Percentiles rank a stretch among this genome's conserved stretches.
Conservation (phyloP, 225 moss, liverwort and hornwort genomes). For the Takakia lepidozioides region DNA sequence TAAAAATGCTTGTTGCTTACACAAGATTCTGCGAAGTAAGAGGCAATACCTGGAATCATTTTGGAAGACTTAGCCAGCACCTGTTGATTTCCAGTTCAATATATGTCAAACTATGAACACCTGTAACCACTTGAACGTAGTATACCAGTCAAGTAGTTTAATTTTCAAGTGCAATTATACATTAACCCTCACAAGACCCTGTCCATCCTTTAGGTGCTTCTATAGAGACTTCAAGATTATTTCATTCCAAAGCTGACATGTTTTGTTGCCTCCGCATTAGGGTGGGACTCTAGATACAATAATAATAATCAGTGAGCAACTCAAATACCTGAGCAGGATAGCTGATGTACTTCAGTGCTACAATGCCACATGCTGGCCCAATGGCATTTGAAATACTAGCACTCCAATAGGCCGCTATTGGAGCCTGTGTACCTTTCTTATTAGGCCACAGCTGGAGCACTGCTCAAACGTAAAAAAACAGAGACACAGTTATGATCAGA, state of each 20-base stretch:
- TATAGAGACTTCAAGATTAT: no score
- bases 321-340: conserved; percentile 95
- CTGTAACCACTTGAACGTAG: no score
- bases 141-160: conserved; percentile 1
- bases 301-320: no score
- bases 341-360: conserved; percentile 91
- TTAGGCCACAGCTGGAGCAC: conserved; percentile 80
- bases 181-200: no score
- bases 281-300: no score
- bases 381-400: conserved; percentile 82
- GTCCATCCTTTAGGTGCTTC: no score
- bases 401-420: conserved; percentile 69
- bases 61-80: conserved; percentile 98
- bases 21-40: no score
- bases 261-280: no score
- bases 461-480: conserved; percentile 29
- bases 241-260: no score
- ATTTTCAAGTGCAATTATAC: no score
- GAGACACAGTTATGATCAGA: conserved; percentile 8
- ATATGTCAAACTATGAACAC: no score
- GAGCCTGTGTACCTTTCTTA: conserved; percentile 70
- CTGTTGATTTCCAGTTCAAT: conserved; percentile 22
- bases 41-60: conserved; percentile 90
- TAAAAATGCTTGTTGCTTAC: no score
- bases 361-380: conserved; percentile 91